phyloP scores from a whole-genome alignment of 306 rosid genomes.

The Casuarina equisetifolia region DNA sequence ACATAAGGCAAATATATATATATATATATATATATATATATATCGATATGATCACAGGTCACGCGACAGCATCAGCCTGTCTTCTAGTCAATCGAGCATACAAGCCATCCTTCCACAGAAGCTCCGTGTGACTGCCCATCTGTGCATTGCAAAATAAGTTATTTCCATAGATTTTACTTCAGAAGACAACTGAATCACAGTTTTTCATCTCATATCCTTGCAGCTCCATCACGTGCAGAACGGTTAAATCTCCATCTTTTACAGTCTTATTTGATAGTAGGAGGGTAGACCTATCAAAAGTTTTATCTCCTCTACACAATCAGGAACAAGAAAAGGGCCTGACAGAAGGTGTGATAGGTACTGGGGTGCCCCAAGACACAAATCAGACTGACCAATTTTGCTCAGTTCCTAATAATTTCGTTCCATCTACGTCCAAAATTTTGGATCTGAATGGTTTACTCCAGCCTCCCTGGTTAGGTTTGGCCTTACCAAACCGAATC shows the following conservation, averaged over 20 bases:
- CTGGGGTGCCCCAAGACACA: background rate
- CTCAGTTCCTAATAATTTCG: background rate
- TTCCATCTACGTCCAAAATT: too few species aligned
- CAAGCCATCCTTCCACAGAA: conserved; percentile 67
- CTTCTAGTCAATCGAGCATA: conserved; percentile 76
- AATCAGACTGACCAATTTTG: background rate
- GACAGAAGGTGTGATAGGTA: background rate
- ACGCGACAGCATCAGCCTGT: conserved; percentile 79
- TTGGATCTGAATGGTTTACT: too few species aligned
- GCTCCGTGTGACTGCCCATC: conserved; percentile 84
- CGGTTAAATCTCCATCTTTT: background rate
- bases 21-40: too few species aligned
- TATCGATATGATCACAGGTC: conserved; percentile 28
- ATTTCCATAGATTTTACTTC: conserved; percentile 15
- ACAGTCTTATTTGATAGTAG: background rate
- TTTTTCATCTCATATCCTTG: conserved; percentile 23
- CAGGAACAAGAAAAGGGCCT: background rate
- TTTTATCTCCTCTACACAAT: conserved; percentile 3
- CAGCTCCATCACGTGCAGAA: conserved; percentile 16
- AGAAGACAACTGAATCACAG: conserved; percentile 6
- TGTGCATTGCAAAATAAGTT: conserved; percentile 29
- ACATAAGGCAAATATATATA: background rate
- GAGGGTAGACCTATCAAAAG: background rate
- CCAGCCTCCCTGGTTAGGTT: background rate
- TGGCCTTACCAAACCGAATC: background rate